Base-by-base conservation (phyloP, 2,329 filamentous ascomycete genomes). In the Ciborinia camelliae region DNA sequence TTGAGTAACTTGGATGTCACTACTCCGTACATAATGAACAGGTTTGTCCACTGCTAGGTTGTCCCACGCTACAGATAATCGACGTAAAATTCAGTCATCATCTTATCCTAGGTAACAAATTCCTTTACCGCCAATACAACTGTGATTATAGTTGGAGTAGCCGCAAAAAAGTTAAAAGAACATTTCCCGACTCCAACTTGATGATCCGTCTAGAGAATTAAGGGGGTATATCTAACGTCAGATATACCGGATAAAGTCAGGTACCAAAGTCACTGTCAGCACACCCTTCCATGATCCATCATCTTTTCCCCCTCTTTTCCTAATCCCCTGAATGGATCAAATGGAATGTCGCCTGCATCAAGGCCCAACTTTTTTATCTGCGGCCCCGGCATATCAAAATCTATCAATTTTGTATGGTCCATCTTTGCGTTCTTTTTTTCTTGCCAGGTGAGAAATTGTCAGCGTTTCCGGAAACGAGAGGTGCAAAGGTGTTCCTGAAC, bases 1-100 rank as follows among this genome's bases (percentile, higher is more conserved):
- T 63, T 57, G 61, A 45, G 52, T 63, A 63, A 63, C 52, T 50
- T 37, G 26, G 8, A 60, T 58, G 41, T 58, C 54, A 57, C 54
- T 47, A n/a, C n/a, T n/a, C n/a, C n/a, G n/a, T n/a, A n/a, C n/a
- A n/a, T n/a, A 63, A 32, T 43, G 48, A 52, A 62, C 30, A 32
- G 28, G 50, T 43, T 30, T 45, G 39, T 43, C 50, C 60, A 54
- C 48, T 30, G 15, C 23, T 53, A 32, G 35, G 28, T 63, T 48
- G 15, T 39, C 39, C 51, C n/a, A 52, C n/a, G 43, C 51, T 47
- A 43, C 39, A 32, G 39, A 37, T 48, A 48, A 53, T 35, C 39
- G 39, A 45, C 9, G 35, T 45, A 39, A 14, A 45, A 54, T 37
- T 28, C 50, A 53, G 28, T 62, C 60, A 62, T 47, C 50, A 43